phyloP scores from a whole-genome alignment of 176 grass and related monocot genomes.

The Oryza rufipogon region DNA sequence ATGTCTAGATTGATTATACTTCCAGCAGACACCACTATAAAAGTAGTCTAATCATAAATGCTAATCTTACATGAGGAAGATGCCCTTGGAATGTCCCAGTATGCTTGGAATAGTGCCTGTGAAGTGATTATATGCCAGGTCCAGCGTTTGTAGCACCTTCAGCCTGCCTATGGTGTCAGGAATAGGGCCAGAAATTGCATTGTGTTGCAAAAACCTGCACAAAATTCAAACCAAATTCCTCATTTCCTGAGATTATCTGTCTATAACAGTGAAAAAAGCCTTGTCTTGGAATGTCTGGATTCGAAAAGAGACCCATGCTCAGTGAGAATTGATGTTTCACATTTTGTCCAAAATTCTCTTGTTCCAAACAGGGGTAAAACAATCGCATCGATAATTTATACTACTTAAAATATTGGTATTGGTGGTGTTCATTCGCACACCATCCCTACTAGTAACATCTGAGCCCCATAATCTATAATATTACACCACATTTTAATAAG shows the following conservation, averaged over 20 bases:
- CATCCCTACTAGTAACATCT: too few species aligned
- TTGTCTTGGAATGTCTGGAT: not conserved
- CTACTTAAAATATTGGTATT: too few species aligned
- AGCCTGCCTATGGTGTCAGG: slow-evolving; percentile 61
- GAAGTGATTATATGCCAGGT: slow-evolving; percentile 75
- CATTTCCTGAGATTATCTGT: not conserved
- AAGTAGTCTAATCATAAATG: not conserved
- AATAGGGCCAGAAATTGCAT: slow-evolving; percentile 67
- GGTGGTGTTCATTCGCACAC: too few species aligned
- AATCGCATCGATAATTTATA: not conserved
- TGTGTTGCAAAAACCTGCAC: slow-evolving; percentile 66
- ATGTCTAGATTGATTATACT: too few species aligned
- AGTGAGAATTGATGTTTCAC: not conserved
- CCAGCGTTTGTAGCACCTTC: slow-evolving; percentile 53
- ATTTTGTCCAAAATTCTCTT: not conserved
- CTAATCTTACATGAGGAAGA: slow-evolving; percentile 64
- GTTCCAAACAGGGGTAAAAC: not conserved
- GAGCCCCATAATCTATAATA: too few species aligned
- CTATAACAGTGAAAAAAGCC: not conserved
- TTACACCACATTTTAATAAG: too few species aligned
- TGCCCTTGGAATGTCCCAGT: slow-evolving; percentile 42
- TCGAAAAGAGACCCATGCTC: too few species aligned
- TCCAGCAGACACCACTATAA: too few species aligned
- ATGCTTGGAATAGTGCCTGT: slow-evolving; percentile 64
- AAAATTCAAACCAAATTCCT: not conserved